Base-by-base conservation (phyloP, 2,329 filamentous ascomycete genomes). In the Fusarium musae region DNA sequence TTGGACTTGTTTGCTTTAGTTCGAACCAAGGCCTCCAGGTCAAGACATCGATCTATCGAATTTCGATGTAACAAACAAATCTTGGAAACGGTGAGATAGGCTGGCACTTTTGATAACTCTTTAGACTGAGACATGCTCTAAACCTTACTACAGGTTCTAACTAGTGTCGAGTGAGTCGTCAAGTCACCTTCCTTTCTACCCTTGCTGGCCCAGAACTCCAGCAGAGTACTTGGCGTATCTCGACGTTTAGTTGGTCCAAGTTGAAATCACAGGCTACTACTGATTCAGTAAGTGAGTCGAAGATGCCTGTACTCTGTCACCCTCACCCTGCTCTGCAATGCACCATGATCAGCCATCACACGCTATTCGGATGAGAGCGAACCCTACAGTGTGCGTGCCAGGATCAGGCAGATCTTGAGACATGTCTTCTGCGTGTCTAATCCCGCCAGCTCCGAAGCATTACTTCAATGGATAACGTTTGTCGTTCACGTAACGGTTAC, bases 341-440 rank as follows among this genome's bases (percentile, higher is more conserved):
- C 66, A 69, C 44, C 49, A 52, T 58, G 59, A n/a, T 32, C 65
- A 69, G 60, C 66, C 42, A 60, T 70, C 66, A 66, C 59, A 49
- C 53, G 46, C 30, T 62, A 47, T 62, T 67, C 50, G 30, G 34
- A 65, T 64, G 59, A 64, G 59, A 49, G 47, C 63, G 34, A 56
- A 54, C 30, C 67, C 54, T 42, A 43, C 32, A 37, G 32, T 36
- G 17, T 17, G 47, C 42, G 17, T 23, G 42, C 54, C 30, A 42
- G 59, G 42, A 32, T 44, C 16, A 40, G 42, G 37, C 19, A 46
- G 59, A 39, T 39, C 36, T 52, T 70, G 59, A 73, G 70, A 73
- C 70, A 72, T 42, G 34, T 53, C 46, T 53, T 37, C 21, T 58
- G 54, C 42, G 26, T 66, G 59, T 57, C 52, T 59, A 46, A 52